Evolutionary conservation across 2,329 filamentous ascomycete genomes (phyloP).

Genomic region (Capronia coronata): DNA sequence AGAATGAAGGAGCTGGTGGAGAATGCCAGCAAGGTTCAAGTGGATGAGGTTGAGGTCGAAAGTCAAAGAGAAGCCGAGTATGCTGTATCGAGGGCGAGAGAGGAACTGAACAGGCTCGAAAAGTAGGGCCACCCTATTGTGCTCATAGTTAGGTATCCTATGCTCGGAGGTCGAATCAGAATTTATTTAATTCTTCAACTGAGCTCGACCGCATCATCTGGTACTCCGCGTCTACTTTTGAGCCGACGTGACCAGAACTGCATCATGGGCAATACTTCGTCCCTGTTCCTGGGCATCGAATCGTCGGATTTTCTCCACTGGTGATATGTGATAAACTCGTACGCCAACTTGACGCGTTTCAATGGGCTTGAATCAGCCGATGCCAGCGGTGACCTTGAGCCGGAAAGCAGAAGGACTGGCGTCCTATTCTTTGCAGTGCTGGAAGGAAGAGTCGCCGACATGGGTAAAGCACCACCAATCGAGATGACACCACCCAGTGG

Average conservation of each 20-base stretch:
- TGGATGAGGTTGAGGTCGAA: slow-evolving; percentile 32
- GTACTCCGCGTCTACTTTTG: slow-evolving; percentile 41
- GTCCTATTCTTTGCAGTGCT: slow-evolving; percentile 34
- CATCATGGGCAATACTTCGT: slow-evolving; percentile 90
- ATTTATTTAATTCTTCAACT: slow-evolving; percentile 4
- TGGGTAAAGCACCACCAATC: slow-evolving; percentile 38
- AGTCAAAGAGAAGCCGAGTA: slow-evolving; percentile 39
- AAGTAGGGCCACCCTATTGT: slow-evolving; percentile 2
- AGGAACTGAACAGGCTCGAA: slow-evolving; percentile 36
- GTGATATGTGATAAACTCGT: slow-evolving; percentile 60
- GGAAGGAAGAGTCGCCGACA: slow-evolving; percentile 31
- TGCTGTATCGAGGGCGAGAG: slow-evolving; percentile 42
- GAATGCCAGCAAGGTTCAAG: slow-evolving; percentile 37
- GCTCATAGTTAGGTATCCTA: no score
- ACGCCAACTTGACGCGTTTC: slow-evolving; percentile 58
- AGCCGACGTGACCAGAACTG: slow-evolving; percentile 53
- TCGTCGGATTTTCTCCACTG: slow-evolving; percentile 66
- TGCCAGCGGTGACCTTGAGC: slow-evolving; percentile 33
- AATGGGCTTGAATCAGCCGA: slow-evolving; percentile 58
- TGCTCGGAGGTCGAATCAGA: neutral
- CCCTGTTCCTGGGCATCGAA: slow-evolving; percentile 72
- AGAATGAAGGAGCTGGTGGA: slow-evolving; percentile 43
- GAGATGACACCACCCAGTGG: slow-evolving; percentile 39
- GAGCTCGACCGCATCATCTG: slow-evolving; percentile 42
- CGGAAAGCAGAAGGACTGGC: slow-evolving; percentile 39